Percentiles rank a stretch among this genome's conserved stretches.
phyloP scores from a whole-genome alignment of 148 eudicot genomes.

The Chenopodium suecicum region DNA sequence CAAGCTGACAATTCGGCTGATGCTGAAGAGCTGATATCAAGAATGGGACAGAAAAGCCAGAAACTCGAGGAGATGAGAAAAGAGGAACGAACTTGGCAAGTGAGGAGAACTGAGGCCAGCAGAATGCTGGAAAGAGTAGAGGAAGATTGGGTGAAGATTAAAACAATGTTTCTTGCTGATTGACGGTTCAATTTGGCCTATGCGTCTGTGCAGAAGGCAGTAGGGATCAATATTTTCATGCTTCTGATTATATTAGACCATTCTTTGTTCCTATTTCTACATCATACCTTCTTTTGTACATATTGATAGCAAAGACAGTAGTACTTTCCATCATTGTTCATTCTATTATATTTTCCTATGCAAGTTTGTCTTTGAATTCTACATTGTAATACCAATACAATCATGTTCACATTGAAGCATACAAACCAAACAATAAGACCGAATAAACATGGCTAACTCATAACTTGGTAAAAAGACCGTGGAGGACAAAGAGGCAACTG shows the following conservation, averaged over 20 bases:
- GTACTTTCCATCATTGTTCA: not conserved
- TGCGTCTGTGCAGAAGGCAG: not conserved
- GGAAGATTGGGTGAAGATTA: slow-evolving; percentile 27
- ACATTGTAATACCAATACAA: not conserved
- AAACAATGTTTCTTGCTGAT: slow-evolving; percentile 8
- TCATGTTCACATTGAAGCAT: not conserved
- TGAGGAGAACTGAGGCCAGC: slow-evolving; percentile 18
- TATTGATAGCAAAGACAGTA: not conserved
- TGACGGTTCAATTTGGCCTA: slow-evolving; percentile 16
- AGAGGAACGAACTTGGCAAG: slow-evolving; percentile 19
- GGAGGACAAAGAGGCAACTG: not conserved
- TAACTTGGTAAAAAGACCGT: not conserved
- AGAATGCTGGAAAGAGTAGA: slow-evolving; percentile 26
- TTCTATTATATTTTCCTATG: not conserved
- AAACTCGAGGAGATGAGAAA: slow-evolving; percentile 22
- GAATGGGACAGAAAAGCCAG: slow-evolving; percentile 17
- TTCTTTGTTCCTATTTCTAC: not conserved
- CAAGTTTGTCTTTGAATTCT: not conserved
- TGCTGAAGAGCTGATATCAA: slow-evolving; percentile 17
- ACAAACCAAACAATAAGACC: not conserved
- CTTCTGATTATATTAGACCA: not conserved
- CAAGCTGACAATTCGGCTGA: slow-evolving; percentile 12
- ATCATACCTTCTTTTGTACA: not conserved
- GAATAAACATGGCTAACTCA: no score
- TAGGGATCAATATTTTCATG: not conserved